Base-by-base conservation (phyloP, 2,329 filamentous ascomycete species). In the Chrysoporthe austroafricana region DNA sequence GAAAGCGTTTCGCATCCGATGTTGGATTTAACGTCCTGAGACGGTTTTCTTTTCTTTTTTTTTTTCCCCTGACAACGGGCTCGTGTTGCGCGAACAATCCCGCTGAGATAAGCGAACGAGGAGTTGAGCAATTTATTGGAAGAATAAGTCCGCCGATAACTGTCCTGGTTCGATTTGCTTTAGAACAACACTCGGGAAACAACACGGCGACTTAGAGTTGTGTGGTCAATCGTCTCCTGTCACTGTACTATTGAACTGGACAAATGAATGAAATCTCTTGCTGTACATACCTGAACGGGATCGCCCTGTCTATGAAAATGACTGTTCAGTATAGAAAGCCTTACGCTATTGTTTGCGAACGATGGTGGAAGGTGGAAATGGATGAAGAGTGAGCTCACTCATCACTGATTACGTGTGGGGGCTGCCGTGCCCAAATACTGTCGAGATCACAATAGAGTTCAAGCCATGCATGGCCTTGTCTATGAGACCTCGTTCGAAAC, bases 341-440 rank as follows among this genome's bases (percentile, higher is more conserved):
- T 39, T 39, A 13, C 2, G 18, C 6, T n/a, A 16, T 56, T 4
- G 18, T 39, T 39, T 7, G 34, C 16, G 18, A 39, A 39, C 39
- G 6, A 11, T 44, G 57, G 6, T 43, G 34, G 26, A n/a, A 7
- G n/a, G 16, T 8, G 54, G 8, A 43, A 21, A 26, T 26, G 16
- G 36, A 21, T 32, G 39, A 44, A 44, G 39, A 44, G 32, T 18
- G 13, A 14, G 3, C 39, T 60, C 57, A 44, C 39, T 36, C 36
- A 58, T 60, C 57, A 43, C 39, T 14, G 36, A 26, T 60, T 60
- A 44, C 57, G 43, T 18, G n/a, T 26, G 57, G 57, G 36, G 36
- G 18, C 36, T 44, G 9, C 13, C 9, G 57, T 60, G 11, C 57
- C 43, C 18, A 60, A 43, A 60, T 60, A 60, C 13, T 60, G 57